Base-by-base conservation (phyloP, 768 basidiomycete species). In the Boletus eberwhitei region DNA sequence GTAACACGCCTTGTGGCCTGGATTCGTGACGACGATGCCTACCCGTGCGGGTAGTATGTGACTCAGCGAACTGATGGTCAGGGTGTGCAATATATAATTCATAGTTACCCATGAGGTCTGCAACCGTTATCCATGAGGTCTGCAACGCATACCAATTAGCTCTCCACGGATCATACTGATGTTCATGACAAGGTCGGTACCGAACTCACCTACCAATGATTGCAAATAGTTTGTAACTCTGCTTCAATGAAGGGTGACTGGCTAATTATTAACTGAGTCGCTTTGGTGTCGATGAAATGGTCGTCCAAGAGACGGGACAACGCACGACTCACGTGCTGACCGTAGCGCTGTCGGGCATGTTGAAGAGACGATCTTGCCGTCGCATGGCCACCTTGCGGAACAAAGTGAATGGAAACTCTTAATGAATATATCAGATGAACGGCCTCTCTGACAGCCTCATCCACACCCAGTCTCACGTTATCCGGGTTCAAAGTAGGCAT, bases 361-460 rank as follows among this genome's bases (percentile, higher is more conserved):
- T 19, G 29, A 8, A 19, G 13, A 11, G 19, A 17, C 8, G 24
- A 29, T 14, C 17, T n/a, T 34, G 29, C 34, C 9, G 19, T 52
- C 31, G 44, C 57, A 55, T 35, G 50, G 48, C 8, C 43, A 36
- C 53, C 53, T 50, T 38, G 62, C 44, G 44, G 44, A 34, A 43
- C 40, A 22, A 26, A 21, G 13, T 44, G 29, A 22, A 36, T 12
- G 31, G 8, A 22, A 17, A 17, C 17, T 36, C 47, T 40, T 29
- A 11, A 26, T 58, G 41, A 46, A 29, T 9, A 29, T 9, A 29
- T 29, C 6, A 26, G 24, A 26, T 26, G 24, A 26, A 1, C 24
- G 24, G 24, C 5, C 6, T 26, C 24, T 24, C 4, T 26, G n/a
- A n/a, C n/a, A n/a, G 24, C 24, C 6, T 26, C 24, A 26, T 26